Evolutionary conservation across 2,329 filamentous ascomycete species (phyloP), one percentile per base, ranked within the genome.

Genomic region (Fusarium liriodendri): DNA sequence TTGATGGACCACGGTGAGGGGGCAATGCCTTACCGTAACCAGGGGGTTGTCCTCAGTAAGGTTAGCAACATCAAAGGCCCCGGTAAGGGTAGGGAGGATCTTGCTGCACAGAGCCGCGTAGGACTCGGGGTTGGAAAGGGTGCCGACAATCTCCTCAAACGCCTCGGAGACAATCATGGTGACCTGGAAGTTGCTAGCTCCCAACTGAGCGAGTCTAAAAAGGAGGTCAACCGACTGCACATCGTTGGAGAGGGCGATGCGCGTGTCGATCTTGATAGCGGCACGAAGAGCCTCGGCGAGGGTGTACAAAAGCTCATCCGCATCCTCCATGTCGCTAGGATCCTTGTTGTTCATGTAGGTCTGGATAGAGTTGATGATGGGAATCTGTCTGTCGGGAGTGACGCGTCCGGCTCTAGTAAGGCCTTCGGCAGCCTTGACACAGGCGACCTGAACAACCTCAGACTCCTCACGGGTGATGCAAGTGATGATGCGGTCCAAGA

Each of bases 381-480:
- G 84, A 1, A 86, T 76, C 80, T 98, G 95, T 54, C 85, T 86
- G 67, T 90, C 88, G 9, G 81, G 78, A 8, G 84, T 79, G 4
- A 88, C 84, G 86, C 86, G 78, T 82, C 88, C 81, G 81, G 87
- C 86, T 69, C 84, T 86, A 61, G 91, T 87, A 67, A 91, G 88
- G 18, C 89, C 88, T 78, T 98, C 95, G 38, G 98, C 84, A 2
- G 95, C 93, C 80, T 96, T 95, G 78, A 98, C 93, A 79, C 95
- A 97, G 22, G 96, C 92, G 20, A 98, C 95, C 81, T 97, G 94
- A 50, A 98, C 96, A 38, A 98, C 91, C 81, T 98, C 95, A 0
- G 94, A 93, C 22, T 91, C 86, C 74, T 98, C 95, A 38, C 87
- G 86, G 11, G 90, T 91, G 74, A 98, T 94, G 9, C 92, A 92